A percentile compares a stretch with the other conserved stretches of the same genome.
Evolutionary conservation across 202 grass and related monocot species (phyloP).

Genomic region (Saccharum hybrid): DNA sequence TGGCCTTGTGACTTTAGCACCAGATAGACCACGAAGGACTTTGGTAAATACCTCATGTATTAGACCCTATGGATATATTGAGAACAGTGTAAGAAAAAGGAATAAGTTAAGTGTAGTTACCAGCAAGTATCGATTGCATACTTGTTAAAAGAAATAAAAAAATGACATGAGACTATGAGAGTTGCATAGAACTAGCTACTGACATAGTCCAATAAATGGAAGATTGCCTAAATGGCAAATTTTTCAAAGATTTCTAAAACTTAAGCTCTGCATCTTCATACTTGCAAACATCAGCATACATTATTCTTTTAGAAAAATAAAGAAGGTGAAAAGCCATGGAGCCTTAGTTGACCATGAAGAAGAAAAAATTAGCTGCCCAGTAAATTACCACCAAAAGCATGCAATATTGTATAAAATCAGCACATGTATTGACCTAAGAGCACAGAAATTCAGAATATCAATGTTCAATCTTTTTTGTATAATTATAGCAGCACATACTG

Average conservation of each 20-base stretch:
- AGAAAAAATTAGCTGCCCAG: not conserved
- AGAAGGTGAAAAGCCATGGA: not conserved
- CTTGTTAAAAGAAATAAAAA: constrained; percentile 26
- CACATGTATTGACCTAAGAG: not conserved
- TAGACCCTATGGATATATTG: too few relatives aligned
- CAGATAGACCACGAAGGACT: too few relatives aligned
- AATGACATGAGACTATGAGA: not conserved
- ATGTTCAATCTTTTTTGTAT: not conserved
- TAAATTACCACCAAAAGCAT: not conserved
- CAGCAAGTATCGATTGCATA: constrained; percentile 32
- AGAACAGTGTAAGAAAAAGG: too few relatives aligned
- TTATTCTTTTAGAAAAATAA: not conserved
- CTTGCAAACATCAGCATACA: not conserved
- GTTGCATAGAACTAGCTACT: constrained; percentile 18
- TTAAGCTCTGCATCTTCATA: not conserved
- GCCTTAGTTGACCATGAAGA: not conserved
- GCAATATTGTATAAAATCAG: not conserved
- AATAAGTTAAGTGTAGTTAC: constrained; percentile 9
- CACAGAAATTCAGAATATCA: not conserved
- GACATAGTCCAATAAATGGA: not conserved
- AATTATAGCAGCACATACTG: not conserved
- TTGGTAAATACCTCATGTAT: too few relatives aligned
- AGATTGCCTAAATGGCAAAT: not conserved
- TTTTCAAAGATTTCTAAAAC: not conserved
- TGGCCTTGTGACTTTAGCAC: too few relatives aligned